These are phyloP conservation scores for Pseudofabraea citricarpa DNA, from an alignment of 2,329 filamentous ascomycete species.

Conservation along the genomic window DNA sequence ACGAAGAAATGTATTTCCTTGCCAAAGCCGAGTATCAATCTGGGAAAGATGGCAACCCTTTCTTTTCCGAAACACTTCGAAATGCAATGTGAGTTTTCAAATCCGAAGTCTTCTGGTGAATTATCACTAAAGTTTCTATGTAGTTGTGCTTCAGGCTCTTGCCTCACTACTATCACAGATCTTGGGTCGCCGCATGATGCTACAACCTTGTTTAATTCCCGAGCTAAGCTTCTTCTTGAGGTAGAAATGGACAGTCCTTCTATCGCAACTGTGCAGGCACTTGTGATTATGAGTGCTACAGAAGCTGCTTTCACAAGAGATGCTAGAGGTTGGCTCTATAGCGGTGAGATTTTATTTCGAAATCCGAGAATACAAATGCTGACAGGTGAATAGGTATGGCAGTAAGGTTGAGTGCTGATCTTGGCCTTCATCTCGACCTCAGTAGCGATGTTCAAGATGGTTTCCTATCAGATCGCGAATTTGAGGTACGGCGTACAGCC, in stretches of 20 bases:
- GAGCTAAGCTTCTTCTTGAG: conserved; percentile 39
- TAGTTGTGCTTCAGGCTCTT: conserved; percentile 28
- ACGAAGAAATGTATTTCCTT: conserved; percentile 8
- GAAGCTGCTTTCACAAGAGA: conserved; percentile 39
- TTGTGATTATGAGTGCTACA: conserved; percentile 38
- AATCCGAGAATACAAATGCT: too few relatives aligned
- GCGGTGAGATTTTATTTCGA: conserved; percentile 25
- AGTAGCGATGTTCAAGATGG: neutral
- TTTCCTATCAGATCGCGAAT: conserved; percentile 2
- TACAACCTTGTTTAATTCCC: conserved; percentile 35
- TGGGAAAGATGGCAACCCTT: conserved; percentile 4
- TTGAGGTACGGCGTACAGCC: conserved; percentile 6
- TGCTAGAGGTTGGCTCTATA: conserved; percentile 41
- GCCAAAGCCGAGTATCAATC: conserved; percentile 1
- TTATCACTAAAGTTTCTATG: neutral
- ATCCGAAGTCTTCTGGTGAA: neutral
- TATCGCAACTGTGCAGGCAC: conserved; percentile 41
- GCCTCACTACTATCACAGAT: conserved; percentile 30
- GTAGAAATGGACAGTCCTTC: conserved; percentile 41
- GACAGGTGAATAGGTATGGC: conserved; percentile 7
- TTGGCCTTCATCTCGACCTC: conserved; percentile 8
- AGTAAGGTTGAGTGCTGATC: conserved; percentile 7
- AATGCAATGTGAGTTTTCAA: conserved; percentile 5
- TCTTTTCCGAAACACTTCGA: conserved; percentile 8
- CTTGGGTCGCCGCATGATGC: conserved; percentile 30